Evolutionary conservation across 257 asterid species (phyloP), one percentile per base, ranked within the genome.

Genomic region (Solanum virginianum): DNA sequence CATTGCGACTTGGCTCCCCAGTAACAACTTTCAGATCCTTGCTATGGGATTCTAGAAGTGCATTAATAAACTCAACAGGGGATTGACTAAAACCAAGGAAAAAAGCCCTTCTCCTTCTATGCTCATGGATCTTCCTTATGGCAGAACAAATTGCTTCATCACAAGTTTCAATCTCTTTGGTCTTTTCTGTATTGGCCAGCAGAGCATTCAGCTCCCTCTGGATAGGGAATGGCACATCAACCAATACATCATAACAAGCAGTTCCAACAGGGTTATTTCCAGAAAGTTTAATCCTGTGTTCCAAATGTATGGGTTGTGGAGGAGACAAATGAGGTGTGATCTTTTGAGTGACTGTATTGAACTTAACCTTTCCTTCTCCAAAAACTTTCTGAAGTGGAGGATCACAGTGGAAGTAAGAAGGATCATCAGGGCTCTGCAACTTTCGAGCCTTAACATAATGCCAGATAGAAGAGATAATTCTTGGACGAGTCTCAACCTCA

Each of bases 81-180:
- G 99, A 97, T 89, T 97, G 98, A 85, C 99, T 95, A 85, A 97
- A 95, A 72, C 99, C 99, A 83, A 97, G 99, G 89, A 97, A 95
- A 89, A 97, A 97, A 0, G 98, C 98, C 88, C 99, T 90, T 86
- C 98, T 92, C 85, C 92, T 89, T 17, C 98, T 89, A 88, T 97
- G 99, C 91, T 97, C 99, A 8, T 94, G 99, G 74, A 97, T 95
- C 92, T 97, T 97, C 89, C 98, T 92, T 84, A 95, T 93, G 57
- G 98, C 97, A 80, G 92, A 84, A 91, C 94, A 93, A 87, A 97
- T 95, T 68, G 99, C 95, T 89, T 97, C 98, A 88, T 97, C 99
- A 84, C 99, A 95, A 55, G 96, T 89, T 85, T 95, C 97, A 17
- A 95, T 92, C 95, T 97, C 99, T 87, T 95, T 95, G 24, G 94